Conservation (phyloP, 192 early-diverging fungal species). For the Allomyces arbusculus region DNA sequence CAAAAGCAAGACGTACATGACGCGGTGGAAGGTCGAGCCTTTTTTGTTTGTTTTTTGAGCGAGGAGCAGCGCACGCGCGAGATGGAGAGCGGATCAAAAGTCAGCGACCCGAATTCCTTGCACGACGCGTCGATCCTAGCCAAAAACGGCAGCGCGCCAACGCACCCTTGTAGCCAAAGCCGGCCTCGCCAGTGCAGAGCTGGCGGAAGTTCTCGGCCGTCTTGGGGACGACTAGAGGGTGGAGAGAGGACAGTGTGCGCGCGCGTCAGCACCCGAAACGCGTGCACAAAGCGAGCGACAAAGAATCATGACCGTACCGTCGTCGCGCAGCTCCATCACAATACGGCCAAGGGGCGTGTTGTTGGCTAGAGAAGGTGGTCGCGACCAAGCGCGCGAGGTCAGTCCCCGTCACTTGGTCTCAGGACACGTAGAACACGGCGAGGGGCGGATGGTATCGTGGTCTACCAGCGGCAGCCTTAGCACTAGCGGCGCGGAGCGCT, state of each 20-base stretch:
- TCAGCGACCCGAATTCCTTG: not conserved
- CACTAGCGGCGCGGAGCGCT: too few relatives aligned
- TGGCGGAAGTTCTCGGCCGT: constrained; percentile 93
- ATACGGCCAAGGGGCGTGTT: constrained; percentile 24
- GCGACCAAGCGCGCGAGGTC: too few relatives aligned
- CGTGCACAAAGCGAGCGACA: too few relatives aligned
- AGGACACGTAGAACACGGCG: not conserved
- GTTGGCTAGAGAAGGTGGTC: not conserved
- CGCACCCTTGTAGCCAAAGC: constrained; percentile 43
- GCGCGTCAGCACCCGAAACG: too few relatives aligned
- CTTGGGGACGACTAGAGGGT: constrained; percentile 10
- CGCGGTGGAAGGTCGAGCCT: constrained; percentile 60
- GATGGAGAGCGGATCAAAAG: not conserved
- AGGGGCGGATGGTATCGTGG: too few relatives aligned
- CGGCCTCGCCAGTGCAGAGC: constrained; percentile 92
- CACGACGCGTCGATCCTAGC: too few relatives aligned
- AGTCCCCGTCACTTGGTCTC: not conserved
- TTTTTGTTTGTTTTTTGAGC: not conserved
- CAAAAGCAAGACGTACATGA: constrained; percentile 39
- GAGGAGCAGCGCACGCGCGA: not conserved
- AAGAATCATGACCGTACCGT: not conserved
- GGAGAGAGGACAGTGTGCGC: not conserved
- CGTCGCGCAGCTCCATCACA: constrained; percentile 26
- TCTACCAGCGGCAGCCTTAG: too few relatives aligned
- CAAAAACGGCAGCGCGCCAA: not conserved